Evolutionary conservation across 1,284 basidiomycete genomes (phyloP).

Genomic region (Chiua sp.): DNA sequence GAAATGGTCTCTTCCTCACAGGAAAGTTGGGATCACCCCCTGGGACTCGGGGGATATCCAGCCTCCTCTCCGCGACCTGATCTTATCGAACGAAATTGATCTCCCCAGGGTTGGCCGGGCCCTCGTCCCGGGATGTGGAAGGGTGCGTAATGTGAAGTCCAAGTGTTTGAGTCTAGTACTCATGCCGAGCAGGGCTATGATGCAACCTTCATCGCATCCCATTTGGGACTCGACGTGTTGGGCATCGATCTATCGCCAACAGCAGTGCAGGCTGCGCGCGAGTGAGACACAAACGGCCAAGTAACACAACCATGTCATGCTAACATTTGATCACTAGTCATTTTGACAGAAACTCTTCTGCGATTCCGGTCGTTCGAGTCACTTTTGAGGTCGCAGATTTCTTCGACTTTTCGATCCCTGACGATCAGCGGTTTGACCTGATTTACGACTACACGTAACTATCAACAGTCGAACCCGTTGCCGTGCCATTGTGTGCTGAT

Average conservation of each 20-base stretch:
- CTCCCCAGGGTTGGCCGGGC: conserved; percentile 61
- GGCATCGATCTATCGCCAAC: conserved; percentile 24
- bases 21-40: conserved; percentile 51
- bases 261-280: conserved; percentile 20
- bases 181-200: conserved; percentile 65
- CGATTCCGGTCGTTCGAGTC: conserved; percentile 2
- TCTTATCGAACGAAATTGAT: conserved; percentile 53
- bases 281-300: conserved; percentile 17
- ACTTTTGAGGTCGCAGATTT: conserved; percentile 24
- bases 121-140: conserved; percentile 76
- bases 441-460: conserved; percentile 21
- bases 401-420: conserved; percentile 19
- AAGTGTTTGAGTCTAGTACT: neutral
- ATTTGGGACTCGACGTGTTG: conserved; percentile 23
- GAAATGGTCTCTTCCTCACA: conserved; percentile 10
- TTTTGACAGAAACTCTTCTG: neutral
- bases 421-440: conserved; percentile 18
- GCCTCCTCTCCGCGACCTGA: conserved; percentile 47
- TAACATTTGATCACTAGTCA: conserved; percentile 11
- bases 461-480: neutral
- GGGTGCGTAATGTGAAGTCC: conserved; percentile 46
- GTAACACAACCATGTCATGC: neutral
- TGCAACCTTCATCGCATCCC: conserved; percentile 68
- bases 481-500: neutral
- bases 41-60: conserved; percentile 54